Conservation (phyloP, 129 eudicot species). For the Pseudognaphalium luteoalbum region DNA sequence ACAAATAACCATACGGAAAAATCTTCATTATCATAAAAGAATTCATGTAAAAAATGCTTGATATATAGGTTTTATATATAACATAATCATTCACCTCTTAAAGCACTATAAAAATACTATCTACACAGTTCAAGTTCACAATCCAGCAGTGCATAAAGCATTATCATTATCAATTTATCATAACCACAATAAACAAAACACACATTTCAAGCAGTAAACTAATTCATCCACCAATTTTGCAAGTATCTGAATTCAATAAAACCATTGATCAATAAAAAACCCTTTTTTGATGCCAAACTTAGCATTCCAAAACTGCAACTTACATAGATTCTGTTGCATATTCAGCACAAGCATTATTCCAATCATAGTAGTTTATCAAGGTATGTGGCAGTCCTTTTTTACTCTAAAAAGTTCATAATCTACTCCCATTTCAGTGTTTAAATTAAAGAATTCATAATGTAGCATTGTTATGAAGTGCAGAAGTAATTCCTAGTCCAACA, state of each 20-base stretch:
- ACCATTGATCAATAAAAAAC: not conserved
- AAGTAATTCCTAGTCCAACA: slow-evolving; percentile 16
- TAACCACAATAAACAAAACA: slow-evolving; percentile 14
- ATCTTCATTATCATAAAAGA: not conserved
- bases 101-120: not conserved
- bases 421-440: not conserved
- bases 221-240: not conserved
- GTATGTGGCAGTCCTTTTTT: not conserved
- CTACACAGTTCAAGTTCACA: not conserved
- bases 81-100: slow-evolving; percentile 2
- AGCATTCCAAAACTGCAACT: not conserved
- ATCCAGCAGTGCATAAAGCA: slow-evolving; percentile 13
- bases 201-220: slow-evolving; percentile 12
- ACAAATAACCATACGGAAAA: not conserved
- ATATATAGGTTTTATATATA: too few species aligned
- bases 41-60: not conserved
- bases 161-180: slow-evolving; percentile 23
- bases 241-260: not conserved
- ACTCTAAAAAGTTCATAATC: not conserved
- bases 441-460: slow-evolving; percentile 24
- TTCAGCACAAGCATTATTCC: slow-evolving; percentile 17
- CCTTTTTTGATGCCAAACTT: not conserved
- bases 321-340: slow-evolving; percentile 4
- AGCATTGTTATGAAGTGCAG: slow-evolving; percentile 13
- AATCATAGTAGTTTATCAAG: not conserved